Conservation (phyloP, 2,329 filamentous ascomycete genomes). For the Akanthomyces uredinophilus region DNA sequence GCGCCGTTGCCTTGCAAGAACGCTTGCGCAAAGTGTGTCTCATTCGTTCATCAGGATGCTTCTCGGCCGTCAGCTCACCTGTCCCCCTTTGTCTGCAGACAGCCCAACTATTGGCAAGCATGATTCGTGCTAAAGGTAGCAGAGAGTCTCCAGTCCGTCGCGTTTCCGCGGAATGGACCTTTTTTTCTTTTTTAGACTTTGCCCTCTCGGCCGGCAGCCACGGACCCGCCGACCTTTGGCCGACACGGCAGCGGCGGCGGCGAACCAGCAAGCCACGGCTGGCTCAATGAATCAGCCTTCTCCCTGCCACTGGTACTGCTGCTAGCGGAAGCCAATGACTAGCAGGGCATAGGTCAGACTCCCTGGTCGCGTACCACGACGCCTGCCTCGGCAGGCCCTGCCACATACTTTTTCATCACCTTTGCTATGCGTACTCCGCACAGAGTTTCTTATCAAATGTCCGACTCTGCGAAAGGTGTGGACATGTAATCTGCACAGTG, state of each 20-base stretch:
- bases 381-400: too few species aligned
- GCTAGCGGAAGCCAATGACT: background rate
- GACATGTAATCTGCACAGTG: too few species aligned
- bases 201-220: slow-evolving; percentile 5
- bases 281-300: background rate
- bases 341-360: background rate
- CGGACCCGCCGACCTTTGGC: background rate
- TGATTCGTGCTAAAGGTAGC: too few species aligned
- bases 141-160: too few species aligned
- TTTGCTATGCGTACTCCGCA: too few species aligned
- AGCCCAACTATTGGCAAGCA: too few species aligned
- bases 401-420: too few species aligned
- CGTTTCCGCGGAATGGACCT: background rate
- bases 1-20: background rate
- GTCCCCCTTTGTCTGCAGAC: too few species aligned
- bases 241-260: background rate
- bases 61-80: background rate
- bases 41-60: background rate
- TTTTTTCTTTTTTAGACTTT: background rate
- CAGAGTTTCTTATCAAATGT: background rate
- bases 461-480: background rate
- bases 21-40: background rate
- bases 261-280: background rate
- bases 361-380: too few species aligned
- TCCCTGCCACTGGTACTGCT: background rate